These are phyloP conservation scores for Penicillium sp. DNA, from an alignment of 2,329 filamentous ascomycete genomes.

Conservation along the genomic window DNA sequence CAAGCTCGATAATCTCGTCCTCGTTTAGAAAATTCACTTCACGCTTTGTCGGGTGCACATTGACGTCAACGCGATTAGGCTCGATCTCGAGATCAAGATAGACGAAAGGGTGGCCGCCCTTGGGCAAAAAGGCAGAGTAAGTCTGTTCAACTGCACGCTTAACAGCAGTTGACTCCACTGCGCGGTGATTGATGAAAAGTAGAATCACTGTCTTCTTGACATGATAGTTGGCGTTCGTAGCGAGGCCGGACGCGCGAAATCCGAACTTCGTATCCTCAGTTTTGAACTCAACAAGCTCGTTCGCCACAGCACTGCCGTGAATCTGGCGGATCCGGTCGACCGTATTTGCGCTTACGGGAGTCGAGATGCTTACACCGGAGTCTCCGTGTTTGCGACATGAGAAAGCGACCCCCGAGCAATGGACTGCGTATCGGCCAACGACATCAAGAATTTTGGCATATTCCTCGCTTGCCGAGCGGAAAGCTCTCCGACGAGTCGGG, in stretches of 20 bases:
- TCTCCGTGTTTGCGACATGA: slow-evolving; percentile 97
- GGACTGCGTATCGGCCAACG: slow-evolving; percentile 87
- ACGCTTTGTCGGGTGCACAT: slow-evolving; percentile 93
- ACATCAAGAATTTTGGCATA: slow-evolving; percentile 97
- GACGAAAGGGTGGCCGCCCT: slow-evolving; percentile 88
- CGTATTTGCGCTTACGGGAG: slow-evolving; percentile 68
- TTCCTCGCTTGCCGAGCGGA: slow-evolving; percentile 87
- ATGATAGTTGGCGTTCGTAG: slow-evolving; percentile 92
- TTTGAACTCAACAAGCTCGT: slow-evolving; percentile 77
- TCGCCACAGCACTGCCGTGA: slow-evolving; percentile 78
- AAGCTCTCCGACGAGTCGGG: slow-evolving; percentile 80
- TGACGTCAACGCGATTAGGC: slow-evolving; percentile 88
- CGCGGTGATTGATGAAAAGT: slow-evolving; percentile 94
- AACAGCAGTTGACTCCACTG: slow-evolving; percentile 83
- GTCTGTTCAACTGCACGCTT: slow-evolving; percentile 90
- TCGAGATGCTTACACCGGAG: slow-evolving; percentile 74
- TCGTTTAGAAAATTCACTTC: slow-evolving; percentile 98
- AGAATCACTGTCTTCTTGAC: slow-evolving; percentile 84
- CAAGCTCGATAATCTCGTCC: slow-evolving; percentile 85
- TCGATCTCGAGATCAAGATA: slow-evolving; percentile 93
- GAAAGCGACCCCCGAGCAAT: slow-evolving; percentile 87
- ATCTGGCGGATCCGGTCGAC: slow-evolving; percentile 87
- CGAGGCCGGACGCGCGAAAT: slow-evolving; percentile 75
- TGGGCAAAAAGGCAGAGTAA: slow-evolving; percentile 82
- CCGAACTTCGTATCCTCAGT: slow-evolving; percentile 73